A percentile compares a stretch with the other conserved stretches of the same genome.
Conservation (phyloP, 129 eudicot genomes). For the Apium graveolens region DNA sequence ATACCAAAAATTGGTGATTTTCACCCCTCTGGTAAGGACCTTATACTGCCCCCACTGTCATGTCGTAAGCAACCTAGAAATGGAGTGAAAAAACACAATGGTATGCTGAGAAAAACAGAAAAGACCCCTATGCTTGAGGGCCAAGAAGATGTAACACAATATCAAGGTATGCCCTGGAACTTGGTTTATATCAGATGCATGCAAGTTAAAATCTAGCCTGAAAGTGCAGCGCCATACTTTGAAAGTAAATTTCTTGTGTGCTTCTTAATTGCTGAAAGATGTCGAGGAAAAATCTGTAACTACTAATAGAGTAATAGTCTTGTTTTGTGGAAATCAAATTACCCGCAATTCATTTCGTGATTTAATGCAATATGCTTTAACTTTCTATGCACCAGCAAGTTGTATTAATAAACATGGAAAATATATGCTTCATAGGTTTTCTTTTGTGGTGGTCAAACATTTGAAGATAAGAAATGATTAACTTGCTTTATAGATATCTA, state of each 20-base stretch:
- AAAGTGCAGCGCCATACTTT: background rate
- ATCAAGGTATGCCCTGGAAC: conserved; percentile 2
- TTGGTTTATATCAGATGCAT: too few relatives aligned
- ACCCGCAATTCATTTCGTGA: background rate
- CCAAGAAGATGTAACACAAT: background rate
- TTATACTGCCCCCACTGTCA: background rate
- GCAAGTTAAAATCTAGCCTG: too few relatives aligned
- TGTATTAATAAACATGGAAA: background rate
- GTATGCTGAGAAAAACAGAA: background rate
- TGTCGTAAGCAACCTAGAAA: background rate
- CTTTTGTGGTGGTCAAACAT: background rate
- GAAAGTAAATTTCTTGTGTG: background rate
- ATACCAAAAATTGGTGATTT: background rate
- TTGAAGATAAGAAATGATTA: background rate
- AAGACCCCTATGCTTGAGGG: background rate
- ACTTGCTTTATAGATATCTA: background rate
- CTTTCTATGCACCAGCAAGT: background rate
- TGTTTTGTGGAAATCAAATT: background rate
- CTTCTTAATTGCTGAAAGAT: background rate
- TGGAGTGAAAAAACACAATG: background rate
- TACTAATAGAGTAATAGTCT: background rate
- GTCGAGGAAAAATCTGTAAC: background rate
- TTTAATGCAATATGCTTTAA: background rate
- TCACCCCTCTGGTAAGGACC: background rate
- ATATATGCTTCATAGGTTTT: background rate